Evolutionary conservation across 1,284 basidiomycete species (phyloP), one percentile per base, ranked within the genome.

Genomic region (Puccinia polysora): DNA sequence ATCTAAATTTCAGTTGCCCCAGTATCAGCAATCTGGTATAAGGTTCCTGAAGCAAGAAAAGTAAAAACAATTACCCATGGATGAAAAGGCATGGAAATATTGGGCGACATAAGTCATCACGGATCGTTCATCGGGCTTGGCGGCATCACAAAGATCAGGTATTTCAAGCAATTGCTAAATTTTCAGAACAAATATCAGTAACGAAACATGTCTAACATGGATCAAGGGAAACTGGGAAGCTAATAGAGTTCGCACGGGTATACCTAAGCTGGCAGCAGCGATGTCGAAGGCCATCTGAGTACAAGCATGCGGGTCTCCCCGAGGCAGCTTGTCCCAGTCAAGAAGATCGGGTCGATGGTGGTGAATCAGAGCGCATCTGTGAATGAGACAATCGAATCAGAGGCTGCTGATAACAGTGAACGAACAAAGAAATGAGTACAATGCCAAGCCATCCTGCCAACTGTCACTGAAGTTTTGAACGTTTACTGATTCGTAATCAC

Each of bases 21-120:
- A n/a, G n/a, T n/a, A n/a, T n/a, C n/a, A n/a, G n/a, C n/a, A n/a
- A n/a, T n/a, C n/a, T n/a, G n/a, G n/a, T n/a, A n/a, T n/a, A n/a
- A n/a, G n/a, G n/a, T n/a, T n/a, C n/a, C n/a, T n/a, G n/a, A n/a
- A n/a, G n/a, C n/a, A n/a, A n/a, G n/a, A n/a, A n/a, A n/a, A n/a
- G n/a, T n/a, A n/a, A 32, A 32, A 3, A 15, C 8, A 63, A 85
- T 74, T 76, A 91, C 92, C 91, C 88, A 96, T 94, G 0, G 90
- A 88, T 0, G 92, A 95, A 80, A 98, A 98, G 0, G 95, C 95
- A 80, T 98, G 95, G 83, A 98, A 98, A 81, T 86, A 97, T 78
- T 92, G 92, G 43, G 95, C 95, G 65, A 94, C 87, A 76, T 94
- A 95, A 2, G 90, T 94, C 91, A 94, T 94, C 30, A 95, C 89